Percentiles rank a stretch among this genome's conserved stretches.
These are phyloP conservation scores for Cutaneotrichosporon dermatis DNA, from an alignment of 1,284 basidiomycete species.

Conservation along the genomic window DNA sequence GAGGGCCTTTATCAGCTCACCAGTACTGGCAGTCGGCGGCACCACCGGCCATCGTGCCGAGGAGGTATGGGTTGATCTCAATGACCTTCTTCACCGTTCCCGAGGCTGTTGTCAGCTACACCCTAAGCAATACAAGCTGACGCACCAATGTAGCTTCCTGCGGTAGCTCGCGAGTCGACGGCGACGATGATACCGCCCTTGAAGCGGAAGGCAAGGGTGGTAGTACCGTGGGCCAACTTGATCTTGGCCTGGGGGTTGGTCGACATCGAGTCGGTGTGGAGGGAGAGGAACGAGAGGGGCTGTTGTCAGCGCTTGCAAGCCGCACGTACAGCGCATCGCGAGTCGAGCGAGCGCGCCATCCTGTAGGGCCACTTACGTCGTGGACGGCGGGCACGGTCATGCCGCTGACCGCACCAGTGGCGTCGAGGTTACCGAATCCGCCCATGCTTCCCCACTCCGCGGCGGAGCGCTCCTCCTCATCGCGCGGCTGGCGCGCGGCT, in stretches of 20 bases:
- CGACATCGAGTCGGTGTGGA: conserved; percentile 88
- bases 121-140: conserved; percentile 30
- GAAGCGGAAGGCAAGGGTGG: conserved; percentile 95
- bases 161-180: conserved; percentile 95
- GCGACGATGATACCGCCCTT: conserved; percentile 95
- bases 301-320: conserved; percentile 40
- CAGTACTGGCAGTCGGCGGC: conserved; percentile 62
- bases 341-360: too few species aligned
- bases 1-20: conserved; percentile 22
- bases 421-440: conserved; percentile 61
- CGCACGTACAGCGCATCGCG: too few species aligned
- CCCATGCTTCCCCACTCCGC: conserved; percentile 72
- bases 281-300: conserved; percentile 82
- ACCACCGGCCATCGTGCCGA: conserved; percentile 99
- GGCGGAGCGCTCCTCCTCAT: conserved; percentile 50
- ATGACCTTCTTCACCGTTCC: conserved; percentile 99
- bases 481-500: conserved; percentile 30
- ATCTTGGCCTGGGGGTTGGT: conserved; percentile 84
- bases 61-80: conserved; percentile 97
- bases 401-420: conserved; percentile 35
- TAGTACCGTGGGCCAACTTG: conserved; percentile 98
- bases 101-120: conserved; percentile 58
- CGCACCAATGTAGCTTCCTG: conserved; percentile 89
- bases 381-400: conserved; percentile 45
- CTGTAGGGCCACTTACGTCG: conserved; percentile 36